phyloP scores from a whole-genome alignment of 2,329 filamentous ascomycete genomes.

The Fusarium odoratissimum region DNA sequence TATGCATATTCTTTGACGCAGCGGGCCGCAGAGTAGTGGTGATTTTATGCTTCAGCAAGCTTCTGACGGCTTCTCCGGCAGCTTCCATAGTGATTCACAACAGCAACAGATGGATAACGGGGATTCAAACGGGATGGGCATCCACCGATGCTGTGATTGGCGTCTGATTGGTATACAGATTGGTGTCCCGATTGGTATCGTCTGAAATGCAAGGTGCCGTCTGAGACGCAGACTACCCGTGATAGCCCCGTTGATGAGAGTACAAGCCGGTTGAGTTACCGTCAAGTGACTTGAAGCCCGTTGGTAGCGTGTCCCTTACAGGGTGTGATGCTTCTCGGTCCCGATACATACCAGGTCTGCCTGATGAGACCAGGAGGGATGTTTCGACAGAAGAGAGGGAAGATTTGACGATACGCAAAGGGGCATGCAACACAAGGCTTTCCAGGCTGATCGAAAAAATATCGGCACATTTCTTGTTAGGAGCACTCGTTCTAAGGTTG shows the following conservation, averaged over 20 bases:
- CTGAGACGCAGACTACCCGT: constrained; percentile 44
- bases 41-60: constrained; percentile 32
- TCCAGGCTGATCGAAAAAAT: constrained; percentile 27
- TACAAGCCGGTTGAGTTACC: constrained; percentile 42
- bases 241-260: constrained; percentile 41
- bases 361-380: constrained; percentile 41
- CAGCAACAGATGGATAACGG: constrained; percentile 30
- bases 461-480: constrained; percentile 34
- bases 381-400: constrained; percentile 26
- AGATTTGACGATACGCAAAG: constrained; percentile 40
- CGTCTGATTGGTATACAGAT: constrained; percentile 30
- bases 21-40: constrained; percentile 36
- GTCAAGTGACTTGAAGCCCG: constrained; percentile 41
- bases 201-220: constrained; percentile 47
- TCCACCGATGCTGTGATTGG: constrained; percentile 33
- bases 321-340: constrained; percentile 38
- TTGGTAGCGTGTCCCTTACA: constrained; percentile 42
- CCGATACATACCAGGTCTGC: constrained; percentile 37
- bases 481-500: constrained; percentile 28
- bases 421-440: constrained; percentile 30
- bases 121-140: constrained; percentile 35
- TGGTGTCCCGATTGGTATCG: constrained; percentile 42
- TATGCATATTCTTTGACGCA: constrained; percentile 31
- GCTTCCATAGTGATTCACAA: constrained; percentile 39
- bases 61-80: constrained; percentile 25